phyloP scores from a whole-genome alignment of 2,329 filamentous ascomycete genomes.

The Pestalotiopsis sp. region DNA sequence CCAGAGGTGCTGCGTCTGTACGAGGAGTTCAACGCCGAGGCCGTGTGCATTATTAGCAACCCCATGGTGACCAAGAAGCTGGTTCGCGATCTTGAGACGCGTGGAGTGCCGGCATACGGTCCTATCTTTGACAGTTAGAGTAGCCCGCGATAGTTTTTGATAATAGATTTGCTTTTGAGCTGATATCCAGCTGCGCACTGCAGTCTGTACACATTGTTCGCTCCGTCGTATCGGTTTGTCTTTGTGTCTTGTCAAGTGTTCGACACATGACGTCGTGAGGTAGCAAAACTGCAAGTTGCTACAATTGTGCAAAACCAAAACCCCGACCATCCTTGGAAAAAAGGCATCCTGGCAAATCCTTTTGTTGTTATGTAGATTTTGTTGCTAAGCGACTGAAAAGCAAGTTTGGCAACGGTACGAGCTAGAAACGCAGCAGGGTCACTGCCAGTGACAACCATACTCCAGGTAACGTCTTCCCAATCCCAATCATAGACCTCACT shows the following conservation, averaged over 20 bases:
- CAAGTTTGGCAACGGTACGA: too few relatives aligned
- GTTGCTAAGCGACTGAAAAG: too few relatives aligned
- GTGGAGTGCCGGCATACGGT: constrained; percentile 70
- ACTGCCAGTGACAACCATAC: too few relatives aligned
- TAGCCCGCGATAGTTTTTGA: not conserved
- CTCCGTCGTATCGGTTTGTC: not conserved
- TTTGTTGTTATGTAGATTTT: too few relatives aligned
- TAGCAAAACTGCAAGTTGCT: too few relatives aligned
- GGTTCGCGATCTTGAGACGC: constrained; percentile 69
- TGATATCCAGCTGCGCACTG: not conserved
- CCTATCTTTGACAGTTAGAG: constrained; percentile 66
- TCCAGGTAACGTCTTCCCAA: too few relatives aligned
- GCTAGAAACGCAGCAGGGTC: too few relatives aligned
- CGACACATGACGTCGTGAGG: too few relatives aligned
- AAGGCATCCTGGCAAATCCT: too few relatives aligned
- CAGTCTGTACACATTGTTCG: not conserved
- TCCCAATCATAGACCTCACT: too few relatives aligned
- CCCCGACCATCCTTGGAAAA: too few relatives aligned
- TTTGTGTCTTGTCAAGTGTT: not conserved
- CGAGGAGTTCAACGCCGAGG: constrained; percentile 63
- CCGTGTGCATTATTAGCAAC: constrained; percentile 76
- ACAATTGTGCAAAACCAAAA: too few relatives aligned
- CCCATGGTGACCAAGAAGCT: constrained; percentile 70
- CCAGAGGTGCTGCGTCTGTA: constrained; percentile 55
- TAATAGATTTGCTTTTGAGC: not conserved